Conservation (phyloP, 225 moss, liverwort and hornwort genomes). For the Neckera pumila region DNA sequence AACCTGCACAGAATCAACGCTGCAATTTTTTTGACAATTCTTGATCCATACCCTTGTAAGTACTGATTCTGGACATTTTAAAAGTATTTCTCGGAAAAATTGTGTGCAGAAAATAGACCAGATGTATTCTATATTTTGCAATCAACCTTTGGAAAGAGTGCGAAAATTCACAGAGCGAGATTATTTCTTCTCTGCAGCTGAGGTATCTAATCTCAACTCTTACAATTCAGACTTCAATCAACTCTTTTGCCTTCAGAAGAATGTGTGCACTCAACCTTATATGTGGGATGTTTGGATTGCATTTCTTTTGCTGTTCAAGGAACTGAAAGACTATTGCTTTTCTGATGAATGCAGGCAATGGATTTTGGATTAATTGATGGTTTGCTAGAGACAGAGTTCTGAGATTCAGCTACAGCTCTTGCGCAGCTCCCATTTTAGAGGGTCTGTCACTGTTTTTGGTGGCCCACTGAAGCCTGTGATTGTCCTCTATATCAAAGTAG, state of each 20-base stretch:
- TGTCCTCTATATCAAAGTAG: neutral
- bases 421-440: neutral
- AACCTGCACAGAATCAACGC: neutral
- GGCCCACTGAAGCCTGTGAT: neutral
- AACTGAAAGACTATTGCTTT: neutral
- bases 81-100: neutral
- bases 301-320: neutral
- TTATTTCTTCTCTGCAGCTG: conserved; percentile 76
- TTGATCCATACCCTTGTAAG: neutral
- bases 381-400: conserved; percentile 79
- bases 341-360: conserved; percentile 59
- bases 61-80: neutral
- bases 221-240: neutral
- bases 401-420: neutral
- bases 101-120: conserved; percentile 72
- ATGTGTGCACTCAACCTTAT: neutral
- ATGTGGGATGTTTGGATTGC: neutral
- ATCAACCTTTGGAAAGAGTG: conserved; percentile 61
- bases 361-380: conserved; percentile 88
- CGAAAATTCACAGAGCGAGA: conserved; percentile 80
- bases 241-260: neutral
- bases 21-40: neutral
- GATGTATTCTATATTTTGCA: conserved; percentile 77
- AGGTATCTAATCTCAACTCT: conserved; percentile 20
- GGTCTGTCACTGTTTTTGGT: neutral